Evolutionary conservation across 2,329 filamentous ascomycete species (phyloP), one percentile per base, ranked within the genome.

Genomic region (Talaromyces sp.): DNA sequence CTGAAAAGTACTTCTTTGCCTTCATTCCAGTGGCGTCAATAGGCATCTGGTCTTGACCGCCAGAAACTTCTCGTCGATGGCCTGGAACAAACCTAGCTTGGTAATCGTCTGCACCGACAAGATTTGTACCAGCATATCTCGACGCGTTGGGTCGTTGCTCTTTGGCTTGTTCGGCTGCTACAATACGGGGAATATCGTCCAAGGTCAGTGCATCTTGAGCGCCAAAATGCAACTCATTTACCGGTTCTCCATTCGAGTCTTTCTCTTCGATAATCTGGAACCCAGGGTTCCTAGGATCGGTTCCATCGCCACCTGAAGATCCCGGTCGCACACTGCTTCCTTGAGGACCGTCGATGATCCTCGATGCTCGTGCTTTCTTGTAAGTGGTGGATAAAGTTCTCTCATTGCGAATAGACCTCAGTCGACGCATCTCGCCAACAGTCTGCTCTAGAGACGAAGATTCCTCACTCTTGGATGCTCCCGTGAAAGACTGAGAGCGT

Each of bases 141-240:
- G 92, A 92, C 13, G 90, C 89, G 74, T 90, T 92, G 15, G 91
- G 90, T 68, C 91, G 85, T 75, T 96, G 92, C 74, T 98, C 94
- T 71, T 93, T 89, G 27, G 94, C 93, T 78, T 98, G 94, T 76
- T 98, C 93, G 15, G 95, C 92, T 39, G 95, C 95, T 49, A 97
- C 93, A 72, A 99, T 96, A 68, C 95, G 87, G 9, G 95, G 93
- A 70, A 99, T 98, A 73, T 99, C 95, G 73, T 99, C 95, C 64
- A 99, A 82, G 0, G 94, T 97, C 67, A 99, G 86, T 27, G 92
- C 92, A 77, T 98, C 93, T 73, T 94, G 90, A 70, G 93, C 89
- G 41, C 92, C 92, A 73, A 99, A 93, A 73, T 93, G 94, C 70
- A 93, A 84, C 71, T 94, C 92, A 17, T 90, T 89, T 37, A 89